A percentile compares a stretch with the other conserved stretches of the same genome.
Evolutionary conservation across 805 yeast genomes (phyloP).

Genomic region (Ogataea zsoltii): DNA sequence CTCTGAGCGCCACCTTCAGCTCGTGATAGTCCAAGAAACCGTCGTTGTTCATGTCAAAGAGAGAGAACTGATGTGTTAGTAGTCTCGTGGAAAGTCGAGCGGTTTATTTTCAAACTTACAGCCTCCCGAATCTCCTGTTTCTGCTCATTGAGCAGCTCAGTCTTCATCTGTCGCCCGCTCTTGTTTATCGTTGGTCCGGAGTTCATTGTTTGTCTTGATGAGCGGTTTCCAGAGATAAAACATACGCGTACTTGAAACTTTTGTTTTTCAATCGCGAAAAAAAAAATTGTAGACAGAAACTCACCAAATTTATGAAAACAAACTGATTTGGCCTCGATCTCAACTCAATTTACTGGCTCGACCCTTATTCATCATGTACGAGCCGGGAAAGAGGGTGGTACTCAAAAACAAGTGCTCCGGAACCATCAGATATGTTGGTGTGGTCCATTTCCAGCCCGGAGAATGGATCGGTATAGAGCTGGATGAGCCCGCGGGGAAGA

Average conservation of each 20-base stretch:
- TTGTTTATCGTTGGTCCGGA: slow-evolving; percentile 19
- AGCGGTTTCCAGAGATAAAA: too few relatives aligned
- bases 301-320: too few relatives aligned
- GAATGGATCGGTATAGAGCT: slow-evolving; percentile 55
- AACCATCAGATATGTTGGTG: slow-evolving; percentile 49
- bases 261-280: too few relatives aligned
- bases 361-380: slow-evolving; percentile 2
- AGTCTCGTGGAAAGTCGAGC: too few relatives aligned
- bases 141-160: slow-evolving; percentile 80
- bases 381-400: slow-evolving; percentile 36
- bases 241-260: too few relatives aligned
- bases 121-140: slow-evolving; percentile 92
- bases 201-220: slow-evolving; percentile 4
- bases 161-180: slow-evolving; percentile 44
- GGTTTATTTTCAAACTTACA: slow-evolving; percentile 34
- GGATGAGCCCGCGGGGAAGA: slow-evolving; percentile 42
- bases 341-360: too few relatives aligned
- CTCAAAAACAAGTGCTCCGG: slow-evolving; percentile 42
- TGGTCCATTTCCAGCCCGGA: slow-evolving; percentile 60
- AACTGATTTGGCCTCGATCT: too few relatives aligned
- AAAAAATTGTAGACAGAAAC: too few relatives aligned
- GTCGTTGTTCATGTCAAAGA: slow-evolving; percentile 92
- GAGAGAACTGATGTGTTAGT: slow-evolving; percentile 48
- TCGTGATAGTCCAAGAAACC: slow-evolving; percentile 92
- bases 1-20: slow-evolving; percentile 88